Percentiles rank a stretch among this genome's conserved stretches.
These are phyloP conservation scores for Petrea volubilis DNA, from an alignment of 257 asterid species.

Conservation along the genomic window DNA sequence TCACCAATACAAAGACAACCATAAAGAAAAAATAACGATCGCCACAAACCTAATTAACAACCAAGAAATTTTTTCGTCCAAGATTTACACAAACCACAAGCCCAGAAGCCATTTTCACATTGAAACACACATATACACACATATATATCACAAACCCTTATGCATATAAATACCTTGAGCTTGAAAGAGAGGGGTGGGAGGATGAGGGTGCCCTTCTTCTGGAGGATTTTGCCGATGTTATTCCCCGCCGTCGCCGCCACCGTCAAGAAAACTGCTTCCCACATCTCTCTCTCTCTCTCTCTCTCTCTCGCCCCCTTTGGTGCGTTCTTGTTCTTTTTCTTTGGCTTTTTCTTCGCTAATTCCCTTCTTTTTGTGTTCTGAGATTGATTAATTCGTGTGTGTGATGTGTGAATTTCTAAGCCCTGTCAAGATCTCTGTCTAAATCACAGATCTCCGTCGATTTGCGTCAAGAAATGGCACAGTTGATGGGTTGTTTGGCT, in stretches of 20 bases:
- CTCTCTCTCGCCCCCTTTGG: conserved; percentile 10
- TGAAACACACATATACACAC: background rate
- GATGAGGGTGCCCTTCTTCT: conserved; percentile 97
- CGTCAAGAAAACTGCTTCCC: conserved; percentile 92
- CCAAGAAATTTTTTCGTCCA: background rate
- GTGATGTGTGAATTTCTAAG: conserved; percentile 16
- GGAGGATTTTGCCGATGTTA: conserved; percentile 98
- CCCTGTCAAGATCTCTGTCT: conserved; percentile 24
- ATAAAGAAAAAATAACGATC: conserved; percentile 1
- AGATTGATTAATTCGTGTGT: conserved; percentile 2
- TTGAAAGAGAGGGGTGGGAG: conserved; percentile 97
- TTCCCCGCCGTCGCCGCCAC: conserved; percentile 97
- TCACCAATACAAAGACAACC: background rate
- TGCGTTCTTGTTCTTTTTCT: background rate
- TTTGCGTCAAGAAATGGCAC: conserved; percentile 3
- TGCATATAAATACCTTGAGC: conserved; percentile 70
- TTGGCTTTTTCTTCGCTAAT: background rate
- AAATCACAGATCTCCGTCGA: conserved; percentile 30
- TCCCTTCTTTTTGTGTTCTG: background rate
- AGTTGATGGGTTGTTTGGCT: conserved; percentile 11
- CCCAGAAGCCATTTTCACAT: background rate
- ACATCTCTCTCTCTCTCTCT: conserved; percentile 65
- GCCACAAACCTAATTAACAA: background rate
- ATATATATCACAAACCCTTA: background rate
- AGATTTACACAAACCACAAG: background rate